Base-by-base conservation (phyloP, 805 yeast genomes). In the Myxozyma monticola region DNA sequence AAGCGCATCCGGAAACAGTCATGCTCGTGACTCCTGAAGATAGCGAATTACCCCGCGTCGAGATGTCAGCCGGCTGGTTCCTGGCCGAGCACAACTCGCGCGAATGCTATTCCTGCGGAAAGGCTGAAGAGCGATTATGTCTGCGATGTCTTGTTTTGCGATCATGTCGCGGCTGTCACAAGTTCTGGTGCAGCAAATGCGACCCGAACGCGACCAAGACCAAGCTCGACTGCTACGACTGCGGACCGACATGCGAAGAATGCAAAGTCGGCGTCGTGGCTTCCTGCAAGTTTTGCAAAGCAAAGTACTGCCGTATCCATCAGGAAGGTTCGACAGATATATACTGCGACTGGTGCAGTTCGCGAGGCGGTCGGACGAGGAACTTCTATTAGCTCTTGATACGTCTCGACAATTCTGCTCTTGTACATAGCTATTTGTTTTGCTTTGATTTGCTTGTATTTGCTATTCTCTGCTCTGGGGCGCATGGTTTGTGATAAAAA, bases 331-430 rank as follows among this genome's bases (percentile, higher is more conserved):
- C 59, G 18, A 54, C 59, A 8, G 59, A 52, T 12, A 12, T 39
- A n/a, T 54, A 47, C 42, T 54, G 59, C 41, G 59, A 54, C 42
- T 54, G 59, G 59, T 54, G 59, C 41, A 40, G 48, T 24, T 54
- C 59, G 2, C 44, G 59, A 20, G 59, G 59, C 9, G 59, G 59
- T 3, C 45, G 57, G 6, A 28, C 34, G 20, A 38, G 57, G 9
- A 42, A 39, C 21, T 43, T 22, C 17, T 49, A 35, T 21, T 48
- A 37, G 18, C 10, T 36, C 20, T 25, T 12, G 12, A 20, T 25
- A n/a, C n/a, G n/a, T n/a, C n/a, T n/a, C 31, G 14, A 14, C 14
- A 28, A 14, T 10, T 14, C 14, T 14, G 14, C 31, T 28, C 14
- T 28, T 28, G 31, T 28, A 28, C 31, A 28, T n/a, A 28, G 31